These are phyloP conservation scores for Beauveria australis DNA, from an alignment of 2,329 filamentous ascomycete genomes.

Conservation along the genomic window DNA sequence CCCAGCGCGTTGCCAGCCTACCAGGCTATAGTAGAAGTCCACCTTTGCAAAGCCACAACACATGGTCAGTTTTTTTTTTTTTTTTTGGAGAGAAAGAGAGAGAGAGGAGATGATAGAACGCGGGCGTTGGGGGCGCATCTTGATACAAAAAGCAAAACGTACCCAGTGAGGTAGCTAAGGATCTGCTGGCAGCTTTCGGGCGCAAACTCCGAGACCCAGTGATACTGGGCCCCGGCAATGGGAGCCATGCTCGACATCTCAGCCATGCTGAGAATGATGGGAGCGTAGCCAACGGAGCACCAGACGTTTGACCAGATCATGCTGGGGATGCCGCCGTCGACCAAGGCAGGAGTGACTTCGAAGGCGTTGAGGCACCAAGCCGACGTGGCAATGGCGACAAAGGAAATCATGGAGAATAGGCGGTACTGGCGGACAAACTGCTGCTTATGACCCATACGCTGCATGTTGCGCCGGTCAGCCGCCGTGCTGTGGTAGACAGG, in stretches of 20 bases:
- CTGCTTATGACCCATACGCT: constrained; percentile 9
- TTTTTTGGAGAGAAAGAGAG: no score
- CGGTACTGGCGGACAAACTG: constrained; percentile 10
- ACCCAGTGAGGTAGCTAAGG: constrained; percentile 8
- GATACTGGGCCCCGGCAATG: constrained; percentile 17
- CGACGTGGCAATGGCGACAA: constrained; percentile 6
- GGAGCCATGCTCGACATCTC: constrained; percentile 17
- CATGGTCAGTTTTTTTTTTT: not conserved
- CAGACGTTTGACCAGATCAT: constrained; percentile 10
- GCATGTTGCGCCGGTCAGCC: constrained; percentile 4
- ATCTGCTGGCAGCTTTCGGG: constrained; percentile 10
- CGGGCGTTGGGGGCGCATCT: no score
- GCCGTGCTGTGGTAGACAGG: not conserved
- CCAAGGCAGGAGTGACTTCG: constrained; percentile 2
- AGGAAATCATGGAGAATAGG: constrained; percentile 10
- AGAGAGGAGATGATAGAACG: no score
- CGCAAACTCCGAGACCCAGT: constrained; percentile 15
- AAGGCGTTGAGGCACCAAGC: constrained; percentile 8
- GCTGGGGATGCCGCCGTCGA: constrained; percentile 9
- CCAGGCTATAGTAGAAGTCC: constrained; percentile 15
- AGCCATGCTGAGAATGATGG: constrained; percentile 15
- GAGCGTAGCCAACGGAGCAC: constrained; percentile 4
- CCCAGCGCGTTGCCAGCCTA: constrained; percentile 14
- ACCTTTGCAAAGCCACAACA: not conserved
- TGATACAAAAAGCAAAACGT: not conserved